phyloP scores from a whole-genome alignment of 2,329 filamentous ascomycete species.

The Paraphoma sp. region DNA sequence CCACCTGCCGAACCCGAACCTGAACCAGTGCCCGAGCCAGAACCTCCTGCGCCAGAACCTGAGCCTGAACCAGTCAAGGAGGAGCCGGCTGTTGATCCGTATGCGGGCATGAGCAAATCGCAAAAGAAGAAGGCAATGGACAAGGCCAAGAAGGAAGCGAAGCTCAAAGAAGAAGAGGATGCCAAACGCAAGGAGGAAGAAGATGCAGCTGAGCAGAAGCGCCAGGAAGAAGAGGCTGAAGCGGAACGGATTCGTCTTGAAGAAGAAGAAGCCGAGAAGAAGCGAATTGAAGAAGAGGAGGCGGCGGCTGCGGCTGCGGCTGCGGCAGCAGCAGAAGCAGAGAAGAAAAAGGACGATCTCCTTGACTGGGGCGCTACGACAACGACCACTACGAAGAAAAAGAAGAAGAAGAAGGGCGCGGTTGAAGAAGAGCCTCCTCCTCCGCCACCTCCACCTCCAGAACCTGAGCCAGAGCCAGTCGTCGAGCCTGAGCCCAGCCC shows the following conservation, averaged over 20 bases:
- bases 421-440: conserved; percentile 27
- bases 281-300: conserved; percentile 30
- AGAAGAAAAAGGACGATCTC: conserved; percentile 45
- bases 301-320: conserved; percentile 22
- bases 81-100: conserved; percentile 41
- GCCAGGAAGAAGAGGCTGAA: conserved; percentile 28
- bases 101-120: conserved; percentile 36
- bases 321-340: conserved; percentile 25
- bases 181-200: conserved; percentile 24
- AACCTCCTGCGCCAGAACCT: conserved; percentile 26
- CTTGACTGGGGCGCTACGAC: conserved; percentile 28
- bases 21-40: conserved; percentile 35
- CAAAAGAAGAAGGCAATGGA: conserved; percentile 42
- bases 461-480: conserved; percentile 44
- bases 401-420: conserved; percentile 43
- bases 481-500: conserved; percentile 28
- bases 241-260: conserved; percentile 1
- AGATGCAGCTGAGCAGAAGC: conserved; percentile 5
- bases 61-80: conserved; percentile 51
- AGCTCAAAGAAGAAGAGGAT: conserved; percentile 26
- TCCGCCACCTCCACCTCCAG: conserved; percentile 32
- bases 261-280: conserved; percentile 29
- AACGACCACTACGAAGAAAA: conserved; percentile 28
- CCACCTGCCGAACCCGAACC: conserved; percentile 30
- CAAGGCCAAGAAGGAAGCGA: conserved; percentile 25